Evolutionary conservation across 371 early-diverging fungal genomes (phyloP).

Genomic region (Circinella umbellata): DNA sequence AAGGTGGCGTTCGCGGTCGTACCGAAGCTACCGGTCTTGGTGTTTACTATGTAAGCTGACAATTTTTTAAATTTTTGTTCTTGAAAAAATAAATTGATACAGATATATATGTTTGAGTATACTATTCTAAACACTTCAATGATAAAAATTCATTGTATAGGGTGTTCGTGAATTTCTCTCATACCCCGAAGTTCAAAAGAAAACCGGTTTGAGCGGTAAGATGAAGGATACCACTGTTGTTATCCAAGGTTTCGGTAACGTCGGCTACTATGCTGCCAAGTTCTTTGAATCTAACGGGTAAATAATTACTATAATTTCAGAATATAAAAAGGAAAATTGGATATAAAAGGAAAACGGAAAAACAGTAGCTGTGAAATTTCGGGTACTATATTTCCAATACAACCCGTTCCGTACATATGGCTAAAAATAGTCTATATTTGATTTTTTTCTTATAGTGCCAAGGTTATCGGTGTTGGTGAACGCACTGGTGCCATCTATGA

Average conservation of each 20-base stretch:
- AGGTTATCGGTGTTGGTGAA: constrained; percentile 82
- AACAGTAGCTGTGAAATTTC: not conserved
- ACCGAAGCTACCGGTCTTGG: constrained; percentile 92
- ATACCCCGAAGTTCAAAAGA: constrained; percentile 81
- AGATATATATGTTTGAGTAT: not conserved
- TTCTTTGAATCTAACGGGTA: constrained; percentile 84
- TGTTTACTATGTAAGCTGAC: constrained; percentile 65
- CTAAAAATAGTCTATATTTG: not conserved
- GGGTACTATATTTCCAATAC: too few species aligned
- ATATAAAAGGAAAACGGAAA: not conserved
- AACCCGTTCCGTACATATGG: too few species aligned
- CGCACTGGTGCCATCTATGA: constrained; percentile 75
- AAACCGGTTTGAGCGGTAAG: constrained; percentile 72
- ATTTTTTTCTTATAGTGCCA: constrained; percentile 57
- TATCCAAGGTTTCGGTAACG: constrained; percentile 93
- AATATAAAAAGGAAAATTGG: not conserved
- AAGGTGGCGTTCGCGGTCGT: constrained; percentile 91
- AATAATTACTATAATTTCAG: not conserved
- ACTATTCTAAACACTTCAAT: not conserved
- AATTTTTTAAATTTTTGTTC: not conserved
- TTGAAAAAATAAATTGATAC: not conserved
- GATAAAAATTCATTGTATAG: not conserved
- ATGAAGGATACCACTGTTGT: constrained; percentile 72
- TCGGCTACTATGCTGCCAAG: constrained; percentile 89
- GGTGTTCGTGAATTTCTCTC: constrained; percentile 85